Conservation (phyloP, 2,329 filamentous ascomycete genomes). For the Curvularia lunata region DNA sequence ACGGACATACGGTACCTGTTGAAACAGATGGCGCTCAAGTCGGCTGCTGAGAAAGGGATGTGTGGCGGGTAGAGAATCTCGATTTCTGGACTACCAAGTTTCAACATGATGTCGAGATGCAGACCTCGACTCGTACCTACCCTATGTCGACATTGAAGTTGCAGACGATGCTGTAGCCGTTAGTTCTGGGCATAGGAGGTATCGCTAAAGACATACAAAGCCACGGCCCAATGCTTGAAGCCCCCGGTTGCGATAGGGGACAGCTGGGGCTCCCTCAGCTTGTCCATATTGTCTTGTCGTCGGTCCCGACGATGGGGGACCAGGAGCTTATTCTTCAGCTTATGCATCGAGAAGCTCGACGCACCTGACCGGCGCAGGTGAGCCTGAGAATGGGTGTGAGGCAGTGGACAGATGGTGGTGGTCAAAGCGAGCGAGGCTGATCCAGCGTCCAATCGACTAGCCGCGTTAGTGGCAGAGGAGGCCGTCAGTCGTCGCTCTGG, state of each 20-base stretch:
- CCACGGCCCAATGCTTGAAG: constrained; percentile 51
- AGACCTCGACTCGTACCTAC: constrained; percentile 26
- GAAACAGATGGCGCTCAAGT: constrained; percentile 53
- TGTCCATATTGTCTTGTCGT: constrained; percentile 34
- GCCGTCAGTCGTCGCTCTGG: constrained; percentile 19
- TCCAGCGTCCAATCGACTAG: constrained; percentile 7
- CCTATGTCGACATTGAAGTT: constrained; percentile 55
- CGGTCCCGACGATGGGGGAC: constrained; percentile 32
- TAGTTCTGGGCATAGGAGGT: constrained; percentile 13
- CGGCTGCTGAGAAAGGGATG: constrained; percentile 46
- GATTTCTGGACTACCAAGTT: constrained; percentile 47
- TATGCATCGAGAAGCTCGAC: constrained; percentile 38
- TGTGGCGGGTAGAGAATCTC: constrained; percentile 52
- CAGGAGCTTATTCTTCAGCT: constrained; percentile 43
- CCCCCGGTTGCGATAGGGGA: constrained; percentile 22
- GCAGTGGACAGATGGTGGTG: constrained; percentile 14
- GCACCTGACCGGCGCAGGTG: constrained; percentile 37
- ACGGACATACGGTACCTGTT: constrained; percentile 40
- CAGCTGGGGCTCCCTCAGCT: constrained; percentile 16
- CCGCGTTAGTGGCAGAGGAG: constrained; percentile 7
- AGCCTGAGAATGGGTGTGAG: constrained; percentile 13
- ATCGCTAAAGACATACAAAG: constrained; percentile 42
- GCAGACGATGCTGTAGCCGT: constrained; percentile 46
- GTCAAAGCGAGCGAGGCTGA: constrained; percentile 17
- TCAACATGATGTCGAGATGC: constrained; percentile 11